Evolutionary conservation across 768 basidiomycete genomes (phyloP), one percentile per base, ranked within the genome.

Genomic region (Hygrocybe coccinea): DNA sequence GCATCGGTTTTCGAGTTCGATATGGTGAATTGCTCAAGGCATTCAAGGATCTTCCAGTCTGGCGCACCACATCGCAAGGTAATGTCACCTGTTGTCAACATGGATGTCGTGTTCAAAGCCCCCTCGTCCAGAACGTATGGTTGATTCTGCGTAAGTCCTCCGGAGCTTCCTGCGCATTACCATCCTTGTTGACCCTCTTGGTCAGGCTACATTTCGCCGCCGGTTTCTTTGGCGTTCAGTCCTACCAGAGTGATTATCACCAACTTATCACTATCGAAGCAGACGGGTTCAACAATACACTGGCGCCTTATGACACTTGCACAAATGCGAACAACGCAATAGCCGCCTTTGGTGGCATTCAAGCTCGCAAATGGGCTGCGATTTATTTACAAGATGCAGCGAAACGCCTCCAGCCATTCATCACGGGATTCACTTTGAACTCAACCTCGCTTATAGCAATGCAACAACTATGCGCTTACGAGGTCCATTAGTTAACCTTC

Each of bases 391-490:
- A 72, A 49, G 74, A 78, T 25, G 83, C 89, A 0, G 68, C 72
- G 22, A 69, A 74, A 53, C 74, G 91, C 22, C 64, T 91, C 1
- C 71, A 78, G 41, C 66, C 65, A 10, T 67, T 76, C 44, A 54
- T 89, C 10, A 59, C 73, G 8, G 86, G 85, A 3, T 75, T 82
- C 41, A 65, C 76, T 10, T 68, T 88, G 47, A 78, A 72, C 12
- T 67, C 78, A 8, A 69, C 75, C 12, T 81, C 85, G 60, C 63
- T 85, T 6, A 79, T 81, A 44, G 76, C 73, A 2, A 79, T 87
- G 76, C 86, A 87, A 59, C 78, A 83, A 64, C 70, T 83, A 59
- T 89, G 88, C 61, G 85, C 86, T 7, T 89, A 88, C 60, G 88
- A 90, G 76, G 86, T 84, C 52, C 1, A 55, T 59, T 52, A n/a